Evolutionary conservation across 352 stramenopile species (phyloP).

Genomic region (Phytophthora cryptogea): DNA sequence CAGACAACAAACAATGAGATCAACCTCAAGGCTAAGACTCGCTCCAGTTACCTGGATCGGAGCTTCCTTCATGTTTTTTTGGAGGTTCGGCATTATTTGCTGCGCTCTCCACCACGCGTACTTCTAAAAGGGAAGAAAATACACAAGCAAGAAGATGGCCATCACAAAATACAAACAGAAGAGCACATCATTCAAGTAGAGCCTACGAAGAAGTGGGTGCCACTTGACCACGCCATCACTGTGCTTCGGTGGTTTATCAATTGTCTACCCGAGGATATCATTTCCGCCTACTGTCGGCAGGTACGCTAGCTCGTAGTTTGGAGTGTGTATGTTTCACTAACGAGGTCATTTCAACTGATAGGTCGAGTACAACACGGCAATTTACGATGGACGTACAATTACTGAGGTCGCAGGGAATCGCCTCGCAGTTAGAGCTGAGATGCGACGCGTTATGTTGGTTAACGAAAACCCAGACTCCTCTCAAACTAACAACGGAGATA

Average conservation of each 20-base stretch:
- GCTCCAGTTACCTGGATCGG: slow-evolving; percentile 47
- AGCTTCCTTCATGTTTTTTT: slow-evolving; percentile 76
- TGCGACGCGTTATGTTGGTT: slow-evolving; percentile 68
- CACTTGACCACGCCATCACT: slow-evolving; percentile 62
- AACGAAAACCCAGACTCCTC: slow-evolving; percentile 13
- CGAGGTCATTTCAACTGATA: slow-evolving; percentile 9
- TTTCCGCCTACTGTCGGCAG: slow-evolving; percentile 68
- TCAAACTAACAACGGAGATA: slow-evolving; percentile 10
- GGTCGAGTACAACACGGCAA: slow-evolving; percentile 72
- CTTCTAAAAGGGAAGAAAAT: slow-evolving; percentile 19
- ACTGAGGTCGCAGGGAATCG: slow-evolving; percentile 65
- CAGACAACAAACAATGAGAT: slow-evolving; percentile 7
- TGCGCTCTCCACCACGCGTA: slow-evolving; percentile 32
- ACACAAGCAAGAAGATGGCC: not conserved
- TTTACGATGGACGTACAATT: slow-evolving; percentile 53
- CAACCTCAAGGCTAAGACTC: slow-evolving; percentile 13
- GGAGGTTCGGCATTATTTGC: slow-evolving; percentile 50
- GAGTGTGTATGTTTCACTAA: not conserved
- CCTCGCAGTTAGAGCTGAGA: slow-evolving; percentile 69
- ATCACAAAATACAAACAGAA: not conserved
- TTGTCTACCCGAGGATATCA: slow-evolving; percentile 57
- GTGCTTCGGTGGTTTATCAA: slow-evolving; percentile 69
- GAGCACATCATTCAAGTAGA: slow-evolving; percentile 65
- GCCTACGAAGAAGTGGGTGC: slow-evolving; percentile 56
- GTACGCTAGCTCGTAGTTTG: slow-evolving; percentile 18